phyloP scores from a whole-genome alignment of 1,284 basidiomycete genomes.

The Rhodotorula sp. region DNA sequence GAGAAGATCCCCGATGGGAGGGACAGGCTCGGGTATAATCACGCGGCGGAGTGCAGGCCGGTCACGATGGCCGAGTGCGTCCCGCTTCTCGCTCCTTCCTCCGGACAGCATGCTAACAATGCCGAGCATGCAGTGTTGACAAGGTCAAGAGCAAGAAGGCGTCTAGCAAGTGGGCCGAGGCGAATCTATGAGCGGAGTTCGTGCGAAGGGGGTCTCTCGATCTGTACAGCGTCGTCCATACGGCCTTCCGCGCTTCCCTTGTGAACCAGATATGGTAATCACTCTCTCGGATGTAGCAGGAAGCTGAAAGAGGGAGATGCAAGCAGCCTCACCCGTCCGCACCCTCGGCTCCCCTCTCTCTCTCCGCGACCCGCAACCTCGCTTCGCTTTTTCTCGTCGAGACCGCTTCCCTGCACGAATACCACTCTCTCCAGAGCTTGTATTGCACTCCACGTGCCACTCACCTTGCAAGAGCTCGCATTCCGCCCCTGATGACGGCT shows the following conservation, averaged over 20 bases:
- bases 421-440: no score
- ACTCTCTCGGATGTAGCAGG: no score
- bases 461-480: not conserved
- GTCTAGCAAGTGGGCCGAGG: conserved; percentile 46
- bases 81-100: no score
- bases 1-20: conserved; percentile 64
- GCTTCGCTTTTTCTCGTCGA: no score
- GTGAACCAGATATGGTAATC: no score
- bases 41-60: conserved; percentile 66
- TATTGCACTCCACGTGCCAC: not conserved
- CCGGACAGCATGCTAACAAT: not conserved
- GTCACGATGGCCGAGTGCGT: conserved; percentile 60
- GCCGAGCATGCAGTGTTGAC: conserved; percentile 54
- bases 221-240: no score
- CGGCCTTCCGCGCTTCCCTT: no score
- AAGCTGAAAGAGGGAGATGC: no score
- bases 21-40: conserved; percentile 73
- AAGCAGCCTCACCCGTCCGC: no score
- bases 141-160: conserved; percentile 69
- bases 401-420: no score
- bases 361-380: no score
- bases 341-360: no score
- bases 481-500: not conserved
- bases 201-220: not conserved
- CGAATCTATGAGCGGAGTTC: conserved; percentile 9